Base-by-base conservation (phyloP, 2,329 filamentous ascomycete species). In the Penicillium sp. region DNA sequence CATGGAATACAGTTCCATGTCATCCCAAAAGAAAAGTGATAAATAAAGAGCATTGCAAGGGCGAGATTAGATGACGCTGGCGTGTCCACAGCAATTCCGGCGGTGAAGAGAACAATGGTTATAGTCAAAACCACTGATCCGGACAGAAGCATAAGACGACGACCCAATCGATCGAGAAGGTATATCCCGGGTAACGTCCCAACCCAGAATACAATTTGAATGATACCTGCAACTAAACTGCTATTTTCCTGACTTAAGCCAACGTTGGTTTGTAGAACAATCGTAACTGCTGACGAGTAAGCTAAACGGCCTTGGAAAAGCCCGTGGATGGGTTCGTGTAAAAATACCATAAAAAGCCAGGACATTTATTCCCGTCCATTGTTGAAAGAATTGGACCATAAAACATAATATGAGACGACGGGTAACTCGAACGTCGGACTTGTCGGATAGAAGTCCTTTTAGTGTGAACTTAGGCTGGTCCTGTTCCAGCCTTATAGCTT, bases 161-260 rank as follows among this genome's bases (percentile, higher is more conserved):
- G 54, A 46, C 54, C 54, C 14, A 55, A 44, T 33, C 54, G 54
- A 31, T 55, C 54, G 16, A 55, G 47, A n/a, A 55, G 27, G 31
- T 50, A 55, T 39, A 55, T 50, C 5, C 35, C 43, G 31, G 54
- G 54, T 14, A 55, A 55, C 50, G 54, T 55, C n/a, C 54, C 54
- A 31, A 40, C 24, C 54, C 54, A 55, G 54, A 55, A 55, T 4
- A 33, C 19, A 33, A 55, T 55, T 24, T 55, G 54, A 9, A 55
- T 46, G 24, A 55, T 40, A 6, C 54, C 54, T 6, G 54, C 54
- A 6, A 41, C 37, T 2, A n/a, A 24, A 24, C 49, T 51, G 22
- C 49, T 51, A 6, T 19, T 18, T 35, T 51, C 49, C 31, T 22
- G n/a, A 9, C 31, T 37, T 6, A 51, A 33, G 49, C 49, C 49